Evolutionary conservation across 495 filamentous ascomycete species (phyloP).

Genomic region (Penicillium parvum): DNA sequence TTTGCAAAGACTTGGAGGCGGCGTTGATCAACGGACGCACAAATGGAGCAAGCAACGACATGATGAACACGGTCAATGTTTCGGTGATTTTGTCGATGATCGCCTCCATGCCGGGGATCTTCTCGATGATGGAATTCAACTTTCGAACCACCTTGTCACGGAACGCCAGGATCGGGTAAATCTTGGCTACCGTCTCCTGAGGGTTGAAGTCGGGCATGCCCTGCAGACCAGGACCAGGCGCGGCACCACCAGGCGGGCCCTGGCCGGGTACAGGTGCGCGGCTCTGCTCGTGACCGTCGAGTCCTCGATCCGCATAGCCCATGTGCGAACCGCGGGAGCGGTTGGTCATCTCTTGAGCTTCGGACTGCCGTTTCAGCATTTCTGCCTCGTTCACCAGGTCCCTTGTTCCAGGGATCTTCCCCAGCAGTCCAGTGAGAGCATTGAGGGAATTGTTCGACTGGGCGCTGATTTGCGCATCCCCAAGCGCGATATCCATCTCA

Average conservation of each 20-base stretch:
- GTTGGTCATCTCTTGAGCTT: conserved; percentile 68
- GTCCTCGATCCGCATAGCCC: conserved; percentile 26
- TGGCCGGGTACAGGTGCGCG: conserved; percentile 14
- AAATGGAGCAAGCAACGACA: conserved; percentile 86
- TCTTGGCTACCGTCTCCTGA: conserved; percentile 70
- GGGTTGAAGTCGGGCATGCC: conserved; percentile 80
- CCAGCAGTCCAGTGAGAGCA: conserved; percentile 66
- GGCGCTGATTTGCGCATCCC: conserved; percentile 50
- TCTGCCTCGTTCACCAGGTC: conserved; percentile 74
- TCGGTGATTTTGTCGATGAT: conserved; percentile 89
- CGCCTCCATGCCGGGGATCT: conserved; percentile 82
- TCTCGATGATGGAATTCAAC: conserved; percentile 79
- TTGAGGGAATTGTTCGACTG: conserved; percentile 39
- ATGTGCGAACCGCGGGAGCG: conserved; percentile 24
- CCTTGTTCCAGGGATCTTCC: conserved; percentile 73
- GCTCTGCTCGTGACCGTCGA: conserved; percentile 8
- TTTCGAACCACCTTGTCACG: conserved; percentile 85
- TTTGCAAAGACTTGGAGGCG: conserved; percentile 74
- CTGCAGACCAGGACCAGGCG: conserved; percentile 52
- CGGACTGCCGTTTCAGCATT: conserved; percentile 67
- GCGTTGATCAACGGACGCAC: conserved; percentile 86
- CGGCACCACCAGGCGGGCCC: conserved; percentile 26
- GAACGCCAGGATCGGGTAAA: conserved; percentile 93
- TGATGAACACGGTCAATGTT: conserved; percentile 81
- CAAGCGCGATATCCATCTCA: conserved; percentile 74